Conservation (phyloP, 108 stramenopile species). For the Discostella pseudostelligera region DNA sequence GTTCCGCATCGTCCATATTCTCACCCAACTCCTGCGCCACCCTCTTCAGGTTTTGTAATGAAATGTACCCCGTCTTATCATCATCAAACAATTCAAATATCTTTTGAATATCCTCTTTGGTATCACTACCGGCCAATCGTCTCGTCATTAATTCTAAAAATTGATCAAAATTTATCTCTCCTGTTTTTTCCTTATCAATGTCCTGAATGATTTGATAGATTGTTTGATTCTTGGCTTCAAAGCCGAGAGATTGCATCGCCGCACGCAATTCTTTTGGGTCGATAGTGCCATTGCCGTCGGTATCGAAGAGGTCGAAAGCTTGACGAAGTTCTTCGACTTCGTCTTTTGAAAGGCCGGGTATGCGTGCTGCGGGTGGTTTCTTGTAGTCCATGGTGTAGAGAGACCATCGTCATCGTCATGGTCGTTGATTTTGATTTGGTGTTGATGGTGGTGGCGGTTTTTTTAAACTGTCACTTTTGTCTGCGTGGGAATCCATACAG, state of each 20-base stretch:
- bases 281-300: conserved; percentile 72
- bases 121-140: conserved; percentile 44
- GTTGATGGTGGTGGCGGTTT: background rate
- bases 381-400: conserved; percentile 15
- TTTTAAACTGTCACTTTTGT: background rate
- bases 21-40: conserved; percentile 97
- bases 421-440: background rate
- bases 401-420: background rate
- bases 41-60: conserved; percentile 89
- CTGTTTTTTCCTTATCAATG: conserved; percentile 73
- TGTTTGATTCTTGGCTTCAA: conserved; percentile 90
- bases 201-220: conserved; percentile 86
- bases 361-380: conserved; percentile 15
- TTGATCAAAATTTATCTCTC: conserved; percentile 66
- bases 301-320: conserved; percentile 52
- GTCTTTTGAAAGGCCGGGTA: conserved; percentile 44
- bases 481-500: background rate
- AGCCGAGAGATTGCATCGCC: conserved; percentile 91
- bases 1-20: conserved; percentile 95
- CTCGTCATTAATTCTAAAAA: conserved; percentile 95
- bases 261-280: conserved; percentile 92
- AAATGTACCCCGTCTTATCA: conserved; percentile 94
- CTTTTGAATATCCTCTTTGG: conserved; percentile 61
- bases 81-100: conserved; percentile 98
- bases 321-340: conserved; percentile 49